Percentiles rank a stretch among this genome's conserved stretches.
phyloP scores from a whole-genome alignment of 306 rosid genomes.

The Vigna mungo region DNA sequence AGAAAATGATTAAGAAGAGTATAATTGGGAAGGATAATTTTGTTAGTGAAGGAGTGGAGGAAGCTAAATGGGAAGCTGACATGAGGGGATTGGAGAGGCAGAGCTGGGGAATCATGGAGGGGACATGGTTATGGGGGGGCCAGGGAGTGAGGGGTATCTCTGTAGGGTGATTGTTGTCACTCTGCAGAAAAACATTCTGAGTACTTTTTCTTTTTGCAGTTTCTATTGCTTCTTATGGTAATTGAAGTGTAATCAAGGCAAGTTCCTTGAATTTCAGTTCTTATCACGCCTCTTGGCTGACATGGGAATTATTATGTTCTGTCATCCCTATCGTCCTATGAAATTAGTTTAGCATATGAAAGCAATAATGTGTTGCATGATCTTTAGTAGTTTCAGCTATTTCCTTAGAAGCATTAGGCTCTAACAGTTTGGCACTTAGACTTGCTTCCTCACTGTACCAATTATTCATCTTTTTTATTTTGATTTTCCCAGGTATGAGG shows the following conservation, averaged over 20 bases:
- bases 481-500: conserved; percentile 73
- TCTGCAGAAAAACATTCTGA: neutral
- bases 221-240: neutral
- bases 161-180: neutral
- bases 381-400: conserved; percentile 3
- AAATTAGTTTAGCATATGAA: neutral
- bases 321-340: neutral
- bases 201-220: neutral
- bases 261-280: neutral
- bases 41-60: neutral
- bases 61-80: neutral
- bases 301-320: neutral
- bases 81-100: neutral
- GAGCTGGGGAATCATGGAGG: neutral
- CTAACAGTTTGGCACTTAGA: neutral
- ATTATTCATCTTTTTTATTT: neutral
- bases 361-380: neutral
- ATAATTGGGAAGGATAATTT: neutral
- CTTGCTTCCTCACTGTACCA: neutral
- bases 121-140: neutral
- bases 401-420: conserved; percentile 8
- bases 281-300: conserved; percentile 1
- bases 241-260: neutral
- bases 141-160: neutral
- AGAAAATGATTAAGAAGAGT: no score